Percentiles rank a stretch among this genome's conserved stretches.
These are phyloP conservation scores for Phaeophleospora eucalypticola DNA, from an alignment of 2,329 filamentous ascomycete genomes.

Conservation along the genomic window DNA sequence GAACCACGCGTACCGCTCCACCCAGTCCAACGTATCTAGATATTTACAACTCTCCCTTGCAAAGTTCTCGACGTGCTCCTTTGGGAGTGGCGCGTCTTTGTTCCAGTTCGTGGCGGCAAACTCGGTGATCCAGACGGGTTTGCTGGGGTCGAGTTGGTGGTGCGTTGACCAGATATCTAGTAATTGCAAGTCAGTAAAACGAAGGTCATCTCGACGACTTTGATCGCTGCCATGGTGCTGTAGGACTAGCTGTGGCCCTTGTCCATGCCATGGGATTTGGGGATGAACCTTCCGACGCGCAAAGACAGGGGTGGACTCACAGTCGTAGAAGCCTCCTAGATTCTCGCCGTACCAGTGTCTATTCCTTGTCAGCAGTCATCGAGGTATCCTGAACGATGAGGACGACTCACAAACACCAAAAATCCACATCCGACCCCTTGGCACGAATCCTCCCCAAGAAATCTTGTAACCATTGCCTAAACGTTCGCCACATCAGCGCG, in stretches of 20 bases:
- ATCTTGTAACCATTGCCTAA: slow-evolving; percentile 26
- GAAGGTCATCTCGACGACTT: no score
- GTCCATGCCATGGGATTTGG: no score
- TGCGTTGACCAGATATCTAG: slow-evolving; percentile 32
- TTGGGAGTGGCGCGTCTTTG: slow-evolving; percentile 20
- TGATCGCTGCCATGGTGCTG: no score
- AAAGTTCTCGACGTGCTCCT: slow-evolving; percentile 30
- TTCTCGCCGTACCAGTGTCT: slow-evolving; percentile 32
- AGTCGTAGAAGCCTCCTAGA: slow-evolving; percentile 27
- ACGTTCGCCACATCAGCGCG: no score
- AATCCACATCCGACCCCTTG: slow-evolving; percentile 12
- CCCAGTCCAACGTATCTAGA: slow-evolving; percentile 32
- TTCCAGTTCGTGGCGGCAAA: slow-evolving; percentile 33
- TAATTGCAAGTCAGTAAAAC: no score
- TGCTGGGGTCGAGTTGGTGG: slow-evolving; percentile 24
- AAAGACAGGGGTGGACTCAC: no score
- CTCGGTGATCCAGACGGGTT: slow-evolving; percentile 34
- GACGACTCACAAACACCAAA: background rate
- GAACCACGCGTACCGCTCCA: slow-evolving; percentile 34
- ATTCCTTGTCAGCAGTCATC: no score
- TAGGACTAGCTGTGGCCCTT: no score
- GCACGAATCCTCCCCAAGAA: slow-evolving; percentile 24
- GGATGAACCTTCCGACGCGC: no score
- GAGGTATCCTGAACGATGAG: no score
- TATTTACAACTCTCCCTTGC: slow-evolving; percentile 27